These are phyloP conservation scores for apple (Malus domestica) DNA, from an alignment of 306 rosid species.

Conservation along the genomic window ASM211411v1 NC_041799.1:37321501-37322000, in stretches of 20 bases:
- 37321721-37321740: slow-evolving; percentile 74
- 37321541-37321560: slow-evolving; percentile 46
- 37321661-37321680: slow-evolving; percentile 85
- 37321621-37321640: slow-evolving; percentile 39
- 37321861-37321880: slow-evolving; percentile 82
- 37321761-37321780: slow-evolving; percentile 83
- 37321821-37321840: slow-evolving; percentile 93
- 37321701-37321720: slow-evolving; percentile 80
- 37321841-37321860: slow-evolving; percentile 76
- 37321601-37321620: slow-evolving; percentile 39
- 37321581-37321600: slow-evolving; percentile 22
- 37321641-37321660: slow-evolving; percentile 67
- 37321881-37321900: slow-evolving; percentile 83
- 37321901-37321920: slow-evolving; percentile 66
- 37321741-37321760: slow-evolving; percentile 71
- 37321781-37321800: slow-evolving; percentile 63
- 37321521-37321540: slow-evolving; percentile 47
- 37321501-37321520: neutral
- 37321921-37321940: slow-evolving; percentile 58
- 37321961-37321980: slow-evolving; percentile 32
- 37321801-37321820: slow-evolving; percentile 73
- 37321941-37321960: slow-evolving; percentile 47
- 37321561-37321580: slow-evolving; percentile 27
- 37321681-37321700: slow-evolving; percentile 81
- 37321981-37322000: slow-evolving; percentile 32